These are phyloP conservation scores for Zymoseptoria pseudotritici DNA, from an alignment of 2,329 filamentous ascomycete genomes.

Conservation along the genomic window DNA sequence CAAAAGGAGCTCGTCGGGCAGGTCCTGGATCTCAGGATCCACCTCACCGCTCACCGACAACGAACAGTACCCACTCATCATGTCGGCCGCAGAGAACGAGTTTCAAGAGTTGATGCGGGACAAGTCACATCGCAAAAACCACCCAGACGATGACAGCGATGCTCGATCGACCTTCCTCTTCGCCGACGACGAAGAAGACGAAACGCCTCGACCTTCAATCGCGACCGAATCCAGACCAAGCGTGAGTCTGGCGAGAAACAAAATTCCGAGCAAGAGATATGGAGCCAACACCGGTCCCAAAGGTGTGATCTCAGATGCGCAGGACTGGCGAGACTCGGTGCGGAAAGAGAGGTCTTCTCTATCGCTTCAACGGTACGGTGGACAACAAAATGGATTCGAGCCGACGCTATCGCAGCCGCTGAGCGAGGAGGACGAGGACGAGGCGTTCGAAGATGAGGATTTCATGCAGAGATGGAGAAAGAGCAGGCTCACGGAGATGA, in stretches of 20 bases:
- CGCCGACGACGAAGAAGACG: constrained; percentile 38
- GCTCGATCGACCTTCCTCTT: constrained; percentile 27
- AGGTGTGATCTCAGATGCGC: constrained; percentile 77
- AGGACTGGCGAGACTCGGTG: constrained; percentile 53
- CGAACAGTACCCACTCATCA: constrained; percentile 19
- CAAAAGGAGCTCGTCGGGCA: not conserved
- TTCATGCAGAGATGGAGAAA: constrained; percentile 85
- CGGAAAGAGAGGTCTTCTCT: constrained; percentile 7
- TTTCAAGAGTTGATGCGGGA: constrained; percentile 45
- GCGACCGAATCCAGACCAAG: constrained; percentile 34
- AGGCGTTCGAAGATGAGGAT: constrained; percentile 63
- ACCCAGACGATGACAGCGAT: constrained; percentile 47
- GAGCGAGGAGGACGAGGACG: constrained; percentile 46
- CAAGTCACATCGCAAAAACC: constrained; percentile 35
- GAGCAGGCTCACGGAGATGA: constrained; percentile 66
- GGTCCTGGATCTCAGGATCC: not conserved
- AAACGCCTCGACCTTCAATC: constrained; percentile 38
- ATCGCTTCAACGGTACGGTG: not conserved
- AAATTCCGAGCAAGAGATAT: constrained; percentile 54
- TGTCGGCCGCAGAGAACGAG: constrained; percentile 45
- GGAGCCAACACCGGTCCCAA: constrained; percentile 74
- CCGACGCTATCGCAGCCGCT: not conserved
- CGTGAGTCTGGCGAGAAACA: constrained; percentile 37
- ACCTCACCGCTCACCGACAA: not conserved
- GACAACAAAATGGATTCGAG: not conserved